Base-by-base conservation (phyloP, 441 rosid species). In the Hura crepitans region DNA sequence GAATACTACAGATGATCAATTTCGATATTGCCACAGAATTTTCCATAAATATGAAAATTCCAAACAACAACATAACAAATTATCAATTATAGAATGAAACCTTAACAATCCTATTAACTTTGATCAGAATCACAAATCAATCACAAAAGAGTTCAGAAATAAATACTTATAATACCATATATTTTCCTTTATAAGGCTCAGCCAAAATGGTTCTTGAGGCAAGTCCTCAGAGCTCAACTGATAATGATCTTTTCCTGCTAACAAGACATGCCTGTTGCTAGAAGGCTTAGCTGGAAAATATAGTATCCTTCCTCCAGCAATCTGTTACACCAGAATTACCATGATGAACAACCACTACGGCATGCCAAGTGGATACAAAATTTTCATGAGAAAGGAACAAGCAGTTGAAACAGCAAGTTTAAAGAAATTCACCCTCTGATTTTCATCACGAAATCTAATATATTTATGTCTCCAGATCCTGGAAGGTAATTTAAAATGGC, bases 161-260 rank as follows among this genome's bases (percentile, higher is more conserved):
- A 55, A 70, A 8, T 8, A 49, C 14, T 49, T 17, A 64, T 47
- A n/a, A 64, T 87, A 88, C 96, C 95, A 65, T 60, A 83, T 49
- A n/a, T 65, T 59, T 68, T 90, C 87, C 78, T 77, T 76, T 62
- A 83, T 5, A 50, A 83, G 78, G 63, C 77, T 84, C 33, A 77
- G 56, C 88, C 82, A 83, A 35, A 86, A 79, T 51, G 96, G 84
- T 25, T 84, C 82, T 60, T 70, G 80, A 28, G 75, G 77, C 45
- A 65, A 37, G 18, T 76, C 76, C 18, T 76, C 74, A 43, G 58
- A 71, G 74, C 74, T 71, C 69, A 54, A 73, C 28, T 65, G 84
- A 65, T 74, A 74, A 67, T 72, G 56, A 76, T 74, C 75, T 25
- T 79, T 76, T 56, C 65, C 69, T 6, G 71, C 78, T 37, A 83